A percentile compares a stretch with the other conserved stretches of the same genome.
These are phyloP conservation scores for Colletotrichum melonis DNA, from an alignment of 2,329 filamentous ascomycete species.

Conservation along the genomic window DNA sequence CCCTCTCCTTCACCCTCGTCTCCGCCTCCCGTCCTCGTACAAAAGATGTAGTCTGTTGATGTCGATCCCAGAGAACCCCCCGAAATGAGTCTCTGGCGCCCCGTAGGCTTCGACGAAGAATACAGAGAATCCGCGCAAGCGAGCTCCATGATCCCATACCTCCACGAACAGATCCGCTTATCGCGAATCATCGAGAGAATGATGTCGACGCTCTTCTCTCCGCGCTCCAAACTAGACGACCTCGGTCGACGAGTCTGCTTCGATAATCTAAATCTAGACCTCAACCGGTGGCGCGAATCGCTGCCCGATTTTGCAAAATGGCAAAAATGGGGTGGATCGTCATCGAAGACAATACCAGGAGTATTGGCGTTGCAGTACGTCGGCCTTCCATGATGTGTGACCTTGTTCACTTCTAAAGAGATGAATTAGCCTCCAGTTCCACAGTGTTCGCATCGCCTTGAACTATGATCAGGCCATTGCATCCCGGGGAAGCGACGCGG, in stretches of 20 bases:
- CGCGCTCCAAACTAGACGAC: slow-evolving; percentile 2
- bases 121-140: neutral
- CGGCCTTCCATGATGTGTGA: neutral
- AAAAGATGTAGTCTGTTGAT: fast-evolving
- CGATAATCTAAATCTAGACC: slow-evolving; percentile 38
- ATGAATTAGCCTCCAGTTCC: slow-evolving; percentile 30
- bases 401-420: no score
- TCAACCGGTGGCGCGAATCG: slow-evolving; percentile 37
- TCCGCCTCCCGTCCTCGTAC: neutral
- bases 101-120: slow-evolving; percentile 38
- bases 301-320: slow-evolving; percentile 37
- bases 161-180: slow-evolving; percentile 39
- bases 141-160: slow-evolving; percentile 35
- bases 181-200: slow-evolving; percentile 38
- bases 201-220: slow-evolving; percentile 35
- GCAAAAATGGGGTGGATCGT: slow-evolving; percentile 37
- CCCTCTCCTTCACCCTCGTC: neutral
- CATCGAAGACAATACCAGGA: slow-evolving; percentile 24
- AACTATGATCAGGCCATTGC: slow-evolving; percentile 38
- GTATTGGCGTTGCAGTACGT: slow-evolving; percentile 40
- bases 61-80: slow-evolving; percentile 34
- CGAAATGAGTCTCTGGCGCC: slow-evolving; percentile 39
- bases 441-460: slow-evolving; percentile 41
- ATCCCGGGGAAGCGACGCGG: neutral
- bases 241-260: slow-evolving; percentile 17